Base-by-base conservation (phyloP, 164 flowering plant species). In the Umbellularia californica region DNA sequence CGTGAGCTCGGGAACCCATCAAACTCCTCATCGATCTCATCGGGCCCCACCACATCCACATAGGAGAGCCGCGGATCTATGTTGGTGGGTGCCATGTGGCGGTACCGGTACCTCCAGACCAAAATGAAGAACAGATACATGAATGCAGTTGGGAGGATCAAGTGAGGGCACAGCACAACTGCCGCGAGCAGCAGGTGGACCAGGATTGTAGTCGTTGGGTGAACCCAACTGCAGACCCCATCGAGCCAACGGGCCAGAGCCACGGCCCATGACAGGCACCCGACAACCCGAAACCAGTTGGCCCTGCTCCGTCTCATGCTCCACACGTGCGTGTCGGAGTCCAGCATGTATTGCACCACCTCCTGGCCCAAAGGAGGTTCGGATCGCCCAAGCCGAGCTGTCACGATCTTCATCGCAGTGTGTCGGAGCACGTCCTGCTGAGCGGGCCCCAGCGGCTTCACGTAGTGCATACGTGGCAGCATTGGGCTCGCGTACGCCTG, bases 221-320 rank as follows among this genome's bases (percentile, higher is more conserved):
- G 86, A 2, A 35, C 74, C 99, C 99, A 96, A 19, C 80, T 86
- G 47, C 95, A 87, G n/a, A 94, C 81, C 51, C 82, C 91, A 24
- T 91, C 90, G 20, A 91, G 69, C 98, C 98, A 92, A 12, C 90
- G 80, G 0, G 85, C 87, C 2, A 91, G 27, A 0, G 89, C 50
- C 3, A 89, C 90, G 0, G 82, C 88, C 15, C 82, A 83, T 2
- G 91, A 74, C 69, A 94, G 73, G 64, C 91, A 87, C 2, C 88
- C 88, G 17, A 90, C 88, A 0, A 90, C 83, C 22, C 98, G 70
- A 73, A 90, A 89, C 97, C 95, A 96, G 70, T 94, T 94, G 1
- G 92, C 92, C 83, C 92, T 94, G 85, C 94, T 92, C 23, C 95
- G 74, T 77, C 98, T 83, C 96, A 96, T 86, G 89, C 99, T 96